Evolutionary conservation across 2,329 filamentous ascomycete species (phyloP).

Genomic region (Aspergillus ibericus): DNA sequence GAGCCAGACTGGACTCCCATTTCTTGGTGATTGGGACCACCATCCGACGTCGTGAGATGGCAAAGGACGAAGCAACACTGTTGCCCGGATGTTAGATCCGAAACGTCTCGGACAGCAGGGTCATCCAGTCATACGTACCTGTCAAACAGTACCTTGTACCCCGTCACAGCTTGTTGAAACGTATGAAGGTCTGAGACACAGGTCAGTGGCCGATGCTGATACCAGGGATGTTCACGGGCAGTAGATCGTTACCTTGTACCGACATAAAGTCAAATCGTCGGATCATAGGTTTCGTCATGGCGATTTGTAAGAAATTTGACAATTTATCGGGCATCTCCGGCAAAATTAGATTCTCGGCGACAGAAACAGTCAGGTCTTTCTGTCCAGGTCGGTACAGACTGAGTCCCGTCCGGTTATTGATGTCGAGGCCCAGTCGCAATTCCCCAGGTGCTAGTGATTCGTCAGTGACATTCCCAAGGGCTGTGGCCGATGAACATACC

Average conservation of each 20-base stretch:
- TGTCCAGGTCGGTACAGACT: constrained; percentile 72
- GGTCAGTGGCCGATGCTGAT: constrained; percentile 15
- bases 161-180: constrained; percentile 78
- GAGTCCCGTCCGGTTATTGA: constrained; percentile 61
- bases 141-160: constrained; percentile 74
- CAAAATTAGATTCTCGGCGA: constrained; percentile 66
- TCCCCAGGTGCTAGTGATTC: constrained; percentile 61
- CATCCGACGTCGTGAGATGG: constrained; percentile 81
- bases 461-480: constrained; percentile 14
- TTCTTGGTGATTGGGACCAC: constrained; percentile 93
- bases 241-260: constrained; percentile 40
- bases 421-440: constrained; percentile 65
- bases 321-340: constrained; percentile 65
- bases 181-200: constrained; percentile 63
- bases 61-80: constrained; percentile 68
- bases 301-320: constrained; percentile 60
- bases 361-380: constrained; percentile 71
- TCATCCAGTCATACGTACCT: constrained; percentile 38
- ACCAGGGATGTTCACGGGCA: background rate
- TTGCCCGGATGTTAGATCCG: background rate
- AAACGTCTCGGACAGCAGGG: background rate
- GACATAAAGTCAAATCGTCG: constrained; percentile 70
- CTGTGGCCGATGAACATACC: constrained; percentile 38
- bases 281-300: constrained; percentile 63
- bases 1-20: constrained; percentile 79